These are phyloP conservation scores for Bromus sterilis DNA, from an alignment of 176 grass and related monocot species.

Conservation along the genomic window DNA sequence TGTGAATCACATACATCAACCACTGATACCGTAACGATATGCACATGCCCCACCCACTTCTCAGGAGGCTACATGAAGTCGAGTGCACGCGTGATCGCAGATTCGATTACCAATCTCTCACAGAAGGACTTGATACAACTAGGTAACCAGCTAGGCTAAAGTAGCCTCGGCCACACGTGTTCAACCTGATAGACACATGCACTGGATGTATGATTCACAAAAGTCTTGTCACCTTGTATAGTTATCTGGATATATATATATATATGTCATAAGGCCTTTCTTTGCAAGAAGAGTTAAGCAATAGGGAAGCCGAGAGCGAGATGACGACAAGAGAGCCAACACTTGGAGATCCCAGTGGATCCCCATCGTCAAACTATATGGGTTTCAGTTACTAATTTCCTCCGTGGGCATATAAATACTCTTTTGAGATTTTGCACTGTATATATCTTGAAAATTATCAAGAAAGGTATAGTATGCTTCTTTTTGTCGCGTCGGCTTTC, in stretches of 20 bases:
- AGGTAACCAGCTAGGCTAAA: slow-evolving; percentile 13
- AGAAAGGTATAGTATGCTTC: not conserved
- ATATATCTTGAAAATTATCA: not conserved
- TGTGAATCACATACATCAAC: not conserved
- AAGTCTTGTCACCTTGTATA: too few relatives aligned
- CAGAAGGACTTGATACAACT: slow-evolving; percentile 70
- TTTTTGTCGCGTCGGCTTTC: not conserved
- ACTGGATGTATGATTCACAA: too few relatives aligned
- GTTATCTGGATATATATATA: too few relatives aligned
- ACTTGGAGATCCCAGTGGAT: not conserved
- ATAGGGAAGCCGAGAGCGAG: not conserved
- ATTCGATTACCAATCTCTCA: slow-evolving; percentile 82
- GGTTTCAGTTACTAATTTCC: not conserved
- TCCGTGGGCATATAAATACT: too few relatives aligned
- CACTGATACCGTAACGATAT: not conserved
- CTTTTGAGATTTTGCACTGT: not conserved
- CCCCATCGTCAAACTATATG: not conserved
- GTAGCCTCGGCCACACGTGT: not conserved
- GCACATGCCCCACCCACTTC: not conserved
- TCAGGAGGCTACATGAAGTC: slow-evolving; percentile 98
- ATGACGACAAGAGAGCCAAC: not conserved
- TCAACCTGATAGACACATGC: not conserved
- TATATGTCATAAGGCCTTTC: slow-evolving; percentile 10
- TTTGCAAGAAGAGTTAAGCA: not conserved
- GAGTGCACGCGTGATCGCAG: slow-evolving; percentile 70